phyloP scores from a whole-genome alignment of 2,329 filamentous ascomycete genomes.

The Colletotrichum sp. region DNA sequence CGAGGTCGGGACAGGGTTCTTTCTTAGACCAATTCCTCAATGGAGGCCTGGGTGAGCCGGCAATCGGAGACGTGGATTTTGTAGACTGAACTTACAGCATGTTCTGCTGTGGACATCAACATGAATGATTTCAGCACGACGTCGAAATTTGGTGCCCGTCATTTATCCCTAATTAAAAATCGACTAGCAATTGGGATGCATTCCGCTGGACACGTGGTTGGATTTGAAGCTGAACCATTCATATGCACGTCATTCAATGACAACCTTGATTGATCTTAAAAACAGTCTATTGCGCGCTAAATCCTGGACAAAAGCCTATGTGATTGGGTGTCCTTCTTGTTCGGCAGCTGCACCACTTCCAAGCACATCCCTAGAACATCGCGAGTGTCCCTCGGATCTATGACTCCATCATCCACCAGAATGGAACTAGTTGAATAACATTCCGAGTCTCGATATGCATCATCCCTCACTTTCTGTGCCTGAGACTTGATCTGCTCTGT shows the following conservation, averaged over 20 bases:
- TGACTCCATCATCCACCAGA: not conserved
- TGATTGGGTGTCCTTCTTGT: not conserved
- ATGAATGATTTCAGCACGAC: not conserved
- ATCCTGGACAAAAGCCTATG: not conserved
- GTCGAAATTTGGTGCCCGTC: not conserved
- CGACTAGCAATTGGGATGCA: not conserved
- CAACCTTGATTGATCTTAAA: not conserved
- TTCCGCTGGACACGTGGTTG: accelerated
- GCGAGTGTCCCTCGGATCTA: not conserved
- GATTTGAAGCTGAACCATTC: not conserved
- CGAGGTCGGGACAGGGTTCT: not conserved
- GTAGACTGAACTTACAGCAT: not conserved
- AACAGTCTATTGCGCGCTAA: not conserved
- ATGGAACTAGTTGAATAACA: not conserved
- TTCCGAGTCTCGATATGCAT: not conserved
- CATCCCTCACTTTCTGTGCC: not conserved
- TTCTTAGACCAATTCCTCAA: accelerated
- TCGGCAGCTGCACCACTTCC: not conserved
- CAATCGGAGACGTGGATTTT: not conserved
- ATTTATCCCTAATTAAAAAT: accelerated
- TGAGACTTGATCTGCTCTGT: not conserved
- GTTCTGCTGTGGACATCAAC: not conserved
- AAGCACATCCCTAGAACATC: not conserved
- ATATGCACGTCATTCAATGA: not conserved
- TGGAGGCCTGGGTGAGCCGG: not conserved